Base-by-base conservation (phyloP, 2,329 filamentous ascomycete species). In the Macrophomina pseudophaseolina region DNA sequence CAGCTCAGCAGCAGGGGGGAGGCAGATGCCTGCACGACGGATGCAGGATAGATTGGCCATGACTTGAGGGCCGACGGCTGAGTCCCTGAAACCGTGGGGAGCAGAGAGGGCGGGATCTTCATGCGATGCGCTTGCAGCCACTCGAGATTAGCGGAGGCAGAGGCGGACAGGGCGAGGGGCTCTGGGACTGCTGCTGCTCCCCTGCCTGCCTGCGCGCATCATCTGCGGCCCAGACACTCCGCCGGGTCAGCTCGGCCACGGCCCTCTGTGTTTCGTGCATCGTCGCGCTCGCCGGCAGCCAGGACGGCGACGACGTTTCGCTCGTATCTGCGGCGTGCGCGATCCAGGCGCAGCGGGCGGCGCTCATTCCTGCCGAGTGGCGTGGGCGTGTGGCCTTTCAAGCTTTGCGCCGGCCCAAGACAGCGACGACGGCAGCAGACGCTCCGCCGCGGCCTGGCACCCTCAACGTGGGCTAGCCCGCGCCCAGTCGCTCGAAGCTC, bases 281-380 rank as follows among this genome's bases (percentile, higher is more conserved):
- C 9, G 5, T 12, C 30, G 8, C 18, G 30, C 30, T 30, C 58
- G 30, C 56, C 54, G 54, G 6, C 54, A 58, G 33, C 33, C 54
- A 44, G 54, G 54, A n/a, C 12, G 14, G 32, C 23, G 38, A 14
- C 54, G 38, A 46, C 56, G 56, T 60, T 60, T 48, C 28, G 40
- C 58, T 62, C 58, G 58, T 62, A 49, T 62, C 42, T 62, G 58
- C 58, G n/a, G n/a, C n/a, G n/a, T n/a, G n/a, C n/a, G n/a, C n/a
- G 30, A 12, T 46, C 56, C 40, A 30, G 28, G 30, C 49, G 49
- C 49, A 16, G 49, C 49, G 49, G 49, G 49, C 49, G 49, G 49
- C 49, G 49, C 49, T 52, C 49, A 38, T 32, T 52, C 28, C 38
- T 46, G 40, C 42, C 23, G 56, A 30, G 42, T 48, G 56, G 56